Evolutionary conservation across 1,284 basidiomycete genomes (phyloP), one percentile per base, ranked within the genome.

Genomic region (Cutaneotrichosporon curvatum): DNA sequence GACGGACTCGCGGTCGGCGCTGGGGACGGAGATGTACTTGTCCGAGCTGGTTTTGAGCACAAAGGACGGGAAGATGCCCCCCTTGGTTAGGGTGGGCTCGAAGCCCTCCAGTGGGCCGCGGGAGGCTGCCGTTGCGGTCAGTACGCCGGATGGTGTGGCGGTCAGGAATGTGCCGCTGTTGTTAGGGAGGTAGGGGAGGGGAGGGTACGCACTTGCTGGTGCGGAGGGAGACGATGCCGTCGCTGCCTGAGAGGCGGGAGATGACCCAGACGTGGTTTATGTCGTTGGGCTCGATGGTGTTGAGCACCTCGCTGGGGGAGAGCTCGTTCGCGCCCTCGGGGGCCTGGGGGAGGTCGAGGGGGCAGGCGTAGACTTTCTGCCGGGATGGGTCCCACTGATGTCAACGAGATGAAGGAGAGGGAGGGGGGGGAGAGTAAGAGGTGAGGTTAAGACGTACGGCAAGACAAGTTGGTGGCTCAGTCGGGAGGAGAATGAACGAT

Each of bases 201-300:
- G 2, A 15, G 10, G n/a, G 14, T 7, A 64, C 66, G 49, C 37
- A 71, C 69, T 57, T 58, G 54, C 67, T 66, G 7, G 61, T 69
- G 19, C 75, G 53, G 22, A 76, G 54, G 22, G 71, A 74, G 40
- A 76, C 58, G 16, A 72, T 66, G 40, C 68, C 70, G 40, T 72
- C 67, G 52, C 71, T 71, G n/a, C 75, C 75, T 10, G 70, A 70
- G n/a, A 76, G 57, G 21, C 74, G 59, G 1, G 74, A 73, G 39
- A 73, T 64, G 16, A 76, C 75, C 74, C 74, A 76, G 9, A 77
- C 75, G 38, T 74, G 72, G 52, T 74, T 68, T 11, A 77, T 67
- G 31, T 75, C 74, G 2, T 58, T 61, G 12, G 76, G 76, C 57
- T 68, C 72, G 28, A 68, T 53, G 7, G 63, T 53, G 22, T 60